A percentile compares a stretch with the other conserved stretches of the same genome.
phyloP scores from a whole-genome alignment of 2,329 filamentous ascomycete genomes.

The Eutypella sp. region DNA sequence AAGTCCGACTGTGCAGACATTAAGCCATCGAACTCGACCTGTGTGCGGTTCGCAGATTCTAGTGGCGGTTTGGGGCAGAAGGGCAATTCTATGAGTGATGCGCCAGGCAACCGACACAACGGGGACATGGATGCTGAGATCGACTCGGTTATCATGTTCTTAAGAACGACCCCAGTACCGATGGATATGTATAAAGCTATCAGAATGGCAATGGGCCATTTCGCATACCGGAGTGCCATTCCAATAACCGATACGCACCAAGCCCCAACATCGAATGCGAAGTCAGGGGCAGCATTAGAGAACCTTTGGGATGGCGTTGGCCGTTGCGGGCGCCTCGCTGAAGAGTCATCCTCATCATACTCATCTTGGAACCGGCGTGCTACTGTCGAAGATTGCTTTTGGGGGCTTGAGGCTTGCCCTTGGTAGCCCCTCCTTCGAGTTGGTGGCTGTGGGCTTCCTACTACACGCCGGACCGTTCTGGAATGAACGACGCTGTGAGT shows the following conservation, averaged over 20 bases:
- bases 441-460: slow-evolving; percentile 20
- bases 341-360: slow-evolving; percentile 8
- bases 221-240: slow-evolving; percentile 56
- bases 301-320: slow-evolving; percentile 27
- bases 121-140: slow-evolving; percentile 60
- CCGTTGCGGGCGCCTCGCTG: slow-evolving; percentile 4
- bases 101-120: slow-evolving; percentile 64
- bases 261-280: slow-evolving; percentile 33
- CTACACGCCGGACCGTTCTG: slow-evolving; percentile 26
- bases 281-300: slow-evolving; percentile 30
- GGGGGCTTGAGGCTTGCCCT: slow-evolving; percentile 14
- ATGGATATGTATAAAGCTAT: slow-evolving; percentile 58
- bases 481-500: slow-evolving; percentile 30
- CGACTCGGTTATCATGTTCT: slow-evolving; percentile 58
- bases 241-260: slow-evolving; percentile 54
- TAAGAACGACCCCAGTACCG: slow-evolving; percentile 53
- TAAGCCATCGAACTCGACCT: slow-evolving; percentile 67
- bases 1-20: slow-evolving; percentile 72
- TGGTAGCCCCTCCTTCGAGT: slow-evolving; percentile 23
- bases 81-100: slow-evolving; percentile 54
- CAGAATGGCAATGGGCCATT: slow-evolving; percentile 58
- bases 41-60: slow-evolving; percentile 13
- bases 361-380: slow-evolving; percentile 4
- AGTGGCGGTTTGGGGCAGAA: slow-evolving; percentile 48
- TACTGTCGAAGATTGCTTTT: slow-evolving; percentile 7